Evolutionary conservation across 805 yeast species (phyloP), one percentile per base, ranked within the genome.

Genomic region (Candida boleticola): DNA sequence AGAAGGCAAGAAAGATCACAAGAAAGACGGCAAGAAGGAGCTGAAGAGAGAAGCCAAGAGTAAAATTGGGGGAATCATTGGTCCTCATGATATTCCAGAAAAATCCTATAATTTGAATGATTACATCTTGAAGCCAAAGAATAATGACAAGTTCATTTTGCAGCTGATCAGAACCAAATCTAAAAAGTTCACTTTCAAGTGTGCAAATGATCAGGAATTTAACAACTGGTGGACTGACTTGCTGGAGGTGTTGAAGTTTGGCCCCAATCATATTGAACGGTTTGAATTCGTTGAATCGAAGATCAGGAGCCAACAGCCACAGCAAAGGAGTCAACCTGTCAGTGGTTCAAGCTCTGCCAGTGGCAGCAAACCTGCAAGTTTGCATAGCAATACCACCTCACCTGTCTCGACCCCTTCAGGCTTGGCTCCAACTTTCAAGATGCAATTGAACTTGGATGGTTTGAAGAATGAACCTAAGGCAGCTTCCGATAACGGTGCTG

Each of bases 161-260:
- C 46, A 54, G 19, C 62, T 60, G 46, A 52, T 46, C 17, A 51
- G 63, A 10, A 59, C 61, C 43, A 42, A 51, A 16, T 45, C 55
- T 16, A 63, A 63, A 23, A 68, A 64, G 50, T 51, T 53, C 37
- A 64, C 71, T 1, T 76, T 76, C 57, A 65, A 73, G 62, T 62
- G 83, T 58, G 53, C 71, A 46, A 67, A 64, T 21, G 58, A 50
- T 13, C 66, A 60, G 27, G 77, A 77, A 39, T 74, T 74, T 39
- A 55, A 54, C 20, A 70, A 68, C 48, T 83, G 88, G 88, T 60
- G 66, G 27, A 71, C 68, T 22, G 84, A 81, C 54, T 58, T 83
- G 35, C 61, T 65, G 23, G 82, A 79, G 46, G 61, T 82, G 48
- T 67, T 76, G 25, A 64, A 69, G 37, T 77, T 72, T 48, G 68